phyloP scores from a whole-genome alignment of 2,329 filamentous ascomycete species.

The Cordyceps cicadae region DNA sequence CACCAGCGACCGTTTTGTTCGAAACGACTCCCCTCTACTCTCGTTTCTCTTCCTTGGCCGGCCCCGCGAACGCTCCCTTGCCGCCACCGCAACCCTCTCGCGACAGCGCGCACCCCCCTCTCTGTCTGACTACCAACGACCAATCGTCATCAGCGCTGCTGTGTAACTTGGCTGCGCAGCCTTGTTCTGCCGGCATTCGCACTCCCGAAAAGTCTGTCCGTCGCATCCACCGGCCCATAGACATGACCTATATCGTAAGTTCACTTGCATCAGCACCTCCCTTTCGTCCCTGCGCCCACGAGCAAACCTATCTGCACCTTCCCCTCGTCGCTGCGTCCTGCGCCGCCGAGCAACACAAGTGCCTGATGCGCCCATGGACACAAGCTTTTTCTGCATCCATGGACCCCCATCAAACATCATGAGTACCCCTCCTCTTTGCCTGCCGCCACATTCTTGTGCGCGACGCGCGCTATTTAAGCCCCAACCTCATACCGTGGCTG shows the following conservation, averaged over 20 bases:
- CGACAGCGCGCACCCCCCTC: background rate
- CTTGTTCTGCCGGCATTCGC: background rate
- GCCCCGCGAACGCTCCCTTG: background rate
- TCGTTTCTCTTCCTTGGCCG: background rate
- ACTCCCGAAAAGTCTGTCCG: background rate
- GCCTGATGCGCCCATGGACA: background rate
- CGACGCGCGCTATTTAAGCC: background rate
- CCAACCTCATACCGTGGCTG: constrained; percentile 1
- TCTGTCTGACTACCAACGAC: background rate
- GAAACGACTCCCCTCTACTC: background rate
- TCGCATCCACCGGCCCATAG: background rate
- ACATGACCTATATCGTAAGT: constrained; percentile 35
- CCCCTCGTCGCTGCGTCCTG: background rate
- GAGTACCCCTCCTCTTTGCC: background rate
- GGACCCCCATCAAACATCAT: background rate
- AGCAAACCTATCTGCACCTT: background rate
- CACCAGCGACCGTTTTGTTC: background rate
- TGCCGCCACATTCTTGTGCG: background rate
- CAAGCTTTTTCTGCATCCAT: background rate
- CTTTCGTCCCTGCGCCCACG: background rate
- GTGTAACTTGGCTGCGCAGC: background rate
- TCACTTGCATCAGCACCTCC: background rate
- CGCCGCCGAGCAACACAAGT: background rate
- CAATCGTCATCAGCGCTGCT: constrained; percentile 3
- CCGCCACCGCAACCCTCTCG: background rate